Evolutionary conservation across 805 yeast species (phyloP), one percentile per base, ranked within the genome.

Genomic region (Komagataella ulmi): DNA sequence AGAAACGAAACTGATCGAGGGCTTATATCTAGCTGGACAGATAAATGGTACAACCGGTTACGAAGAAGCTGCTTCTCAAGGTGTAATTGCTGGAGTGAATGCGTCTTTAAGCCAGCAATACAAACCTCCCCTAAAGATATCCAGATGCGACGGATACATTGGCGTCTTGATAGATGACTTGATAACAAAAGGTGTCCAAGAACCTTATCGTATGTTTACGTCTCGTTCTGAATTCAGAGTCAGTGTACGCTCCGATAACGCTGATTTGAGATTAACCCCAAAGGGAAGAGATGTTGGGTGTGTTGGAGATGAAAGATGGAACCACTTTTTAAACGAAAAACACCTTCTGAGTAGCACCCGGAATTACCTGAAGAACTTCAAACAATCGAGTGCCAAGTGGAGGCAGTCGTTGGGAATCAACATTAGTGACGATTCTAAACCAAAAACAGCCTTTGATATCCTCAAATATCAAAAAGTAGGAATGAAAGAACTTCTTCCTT

Each of bases 1-100:
- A 48, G 96, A 91, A 61, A 88, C 98, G 0, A 89, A 88, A 59
- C 65, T 76, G 3, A 80, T 93, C 2, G 67, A 74, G 8, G 97
- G 97, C 0, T 66, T 93, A 44, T 93, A 69, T 63, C 70, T 93
- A 47, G 99, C 99, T 0, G 99, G 99, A 1, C 99, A 93, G 65
- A 93, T 93, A 46, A 93, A 93, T 62, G 99, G 99, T 40, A 93
- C 99, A 0, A 93, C 99, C 0, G 99, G 99, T 0, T 93, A 93
- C 60, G 99, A 93, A 68, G 99, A 93, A 64, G 99, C 99, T 0
- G 96, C 97, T 2, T 85, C 98, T 0, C 99, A 93, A 61, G 99
- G 99, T 1, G 74, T 88, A 51, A 69, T 93, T 47, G 99, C 99
- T 1, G 99, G 99, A 7, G 83, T 90, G 45, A 93, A 93, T 65